Base-by-base conservation (phyloP, 1,139 yeast genomes). In the Hyphopichia wangnamkhiaoensis region DNA sequence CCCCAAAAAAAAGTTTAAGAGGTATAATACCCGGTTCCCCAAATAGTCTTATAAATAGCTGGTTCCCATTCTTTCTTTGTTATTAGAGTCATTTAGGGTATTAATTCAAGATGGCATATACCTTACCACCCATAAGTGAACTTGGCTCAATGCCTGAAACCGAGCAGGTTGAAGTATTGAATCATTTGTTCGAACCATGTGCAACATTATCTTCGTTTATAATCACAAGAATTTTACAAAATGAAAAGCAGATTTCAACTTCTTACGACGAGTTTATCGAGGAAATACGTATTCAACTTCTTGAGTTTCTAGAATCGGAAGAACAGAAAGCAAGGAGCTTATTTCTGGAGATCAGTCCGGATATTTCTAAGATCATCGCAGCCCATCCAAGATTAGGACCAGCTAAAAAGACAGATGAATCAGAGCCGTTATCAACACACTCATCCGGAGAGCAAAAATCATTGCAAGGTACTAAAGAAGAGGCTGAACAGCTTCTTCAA, bases 361-460 rank as follows among this genome's bases (percentile, higher is more conserved):
- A 61, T 17, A 58, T 79, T 7, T 53, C 73, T 37, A 63, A 73
- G 33, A 83, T 84, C 40, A 76, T 90, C 15, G 82, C 88, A 1
- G 95, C 96, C 0, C 97, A 90, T 61, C 97, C 97, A n/a, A 70
- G 96, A 42, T 69, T 90, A 21, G 97, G 91, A 0, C 89, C 72
- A 47, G 81, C 76, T 29, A 71, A 61, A 58, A 48, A 53, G 2
- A 44, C 46, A 13, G 58, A 63, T 12, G 47, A 68, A 35, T 58
- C 63, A 18, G 71, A 62, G 19, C 56, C 62, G 17, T 63, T 84
- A 25, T 84, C 94, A 7, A 67, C 62, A 4, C 93, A 85, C 53
- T 85, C 95, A 2, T 65, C 73, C 23, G 62, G 66, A 3, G 97
- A 90, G 58, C 97, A 90, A 56, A 77, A 74, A 43, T 76, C 83